Evolutionary conservation across 2,329 filamentous ascomycete genomes (phyloP).

Genomic region (Apiospora rasikravindrae): DNA sequence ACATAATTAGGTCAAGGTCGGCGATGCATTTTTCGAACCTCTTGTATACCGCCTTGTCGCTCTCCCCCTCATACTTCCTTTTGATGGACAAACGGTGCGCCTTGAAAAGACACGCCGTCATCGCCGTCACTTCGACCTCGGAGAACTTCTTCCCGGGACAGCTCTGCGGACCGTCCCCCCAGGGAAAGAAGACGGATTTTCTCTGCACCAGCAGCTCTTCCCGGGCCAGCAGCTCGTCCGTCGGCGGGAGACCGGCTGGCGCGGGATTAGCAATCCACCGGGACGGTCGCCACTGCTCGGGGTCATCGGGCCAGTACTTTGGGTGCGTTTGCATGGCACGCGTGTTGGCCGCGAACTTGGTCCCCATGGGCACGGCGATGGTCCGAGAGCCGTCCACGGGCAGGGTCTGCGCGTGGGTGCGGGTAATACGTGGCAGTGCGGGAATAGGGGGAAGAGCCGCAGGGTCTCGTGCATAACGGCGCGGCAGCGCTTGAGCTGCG

Average conservation of each 20-base stretch:
- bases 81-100: not conserved
- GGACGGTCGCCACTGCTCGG: not conserved
- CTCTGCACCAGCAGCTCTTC: constrained; percentile 25
- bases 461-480: not conserved
- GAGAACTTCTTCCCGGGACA: constrained; percentile 41
- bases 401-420: no score
- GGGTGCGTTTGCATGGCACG: constrained; percentile 30
- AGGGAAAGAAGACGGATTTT: constrained; percentile 31
- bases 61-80: not conserved
- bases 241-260: no score
- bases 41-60: not conserved
- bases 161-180: constrained; percentile 39
- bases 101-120: constrained; percentile 33
- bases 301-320: not conserved
- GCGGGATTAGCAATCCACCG: not conserved
- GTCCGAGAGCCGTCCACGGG: no score
- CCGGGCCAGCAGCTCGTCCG: no score
- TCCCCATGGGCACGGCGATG: constrained; percentile 50
- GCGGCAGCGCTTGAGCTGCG: not conserved
- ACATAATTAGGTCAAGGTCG: constrained; percentile 30
- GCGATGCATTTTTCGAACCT: constrained; percentile 26
- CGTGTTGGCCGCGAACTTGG: constrained; percentile 51
- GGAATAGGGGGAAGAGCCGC: not conserved
- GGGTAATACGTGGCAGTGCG: constrained; percentile 39
- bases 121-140: constrained; percentile 40